These are phyloP conservation scores for Sporothrix curviconia DNA, from an alignment of 2,329 filamentous ascomycete species.

Conservation along the genomic window DNA sequence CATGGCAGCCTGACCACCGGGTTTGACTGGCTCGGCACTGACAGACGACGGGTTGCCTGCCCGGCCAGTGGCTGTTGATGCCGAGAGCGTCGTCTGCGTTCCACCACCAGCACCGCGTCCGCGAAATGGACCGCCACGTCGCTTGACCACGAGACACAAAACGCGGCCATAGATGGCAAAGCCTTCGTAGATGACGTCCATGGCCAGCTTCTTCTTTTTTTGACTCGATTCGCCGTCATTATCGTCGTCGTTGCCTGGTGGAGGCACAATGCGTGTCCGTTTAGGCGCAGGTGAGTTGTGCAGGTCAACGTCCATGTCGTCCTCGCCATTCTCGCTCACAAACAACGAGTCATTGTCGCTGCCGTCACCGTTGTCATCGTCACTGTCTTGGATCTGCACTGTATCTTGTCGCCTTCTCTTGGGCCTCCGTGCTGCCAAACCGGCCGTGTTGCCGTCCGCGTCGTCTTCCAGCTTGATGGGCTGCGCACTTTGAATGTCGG, in stretches of 20 bases:
- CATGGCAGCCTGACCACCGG: constrained; percentile 63
- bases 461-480: constrained; percentile 29
- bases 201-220: constrained; percentile 84
- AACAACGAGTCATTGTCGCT: constrained; percentile 19
- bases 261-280: constrained; percentile 29
- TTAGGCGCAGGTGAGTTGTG: constrained; percentile 32
- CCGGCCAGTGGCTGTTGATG: constrained; percentile 10
- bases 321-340: constrained; percentile 15
- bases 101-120: constrained; percentile 20
- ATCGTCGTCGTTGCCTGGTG: constrained; percentile 30
- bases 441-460: constrained; percentile 12
- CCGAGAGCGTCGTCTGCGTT: constrained; percentile 17
- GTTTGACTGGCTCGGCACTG: constrained; percentile 24
- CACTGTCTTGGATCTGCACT: neutral
- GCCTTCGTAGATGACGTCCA: constrained; percentile 86
- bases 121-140: constrained; percentile 46
- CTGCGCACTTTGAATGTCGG: constrained; percentile 9
- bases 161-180: constrained; percentile 94
- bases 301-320: constrained; percentile 28
- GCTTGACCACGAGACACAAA: constrained; percentile 80
- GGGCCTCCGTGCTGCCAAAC: neutral
- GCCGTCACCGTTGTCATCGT: constrained; percentile 16
- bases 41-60: constrained; percentile 17
- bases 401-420: constrained; percentile 12
- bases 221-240: constrained; percentile 39